Base-by-base conservation (phyloP, 495 filamentous ascomycete genomes). In the Penicillium lagena region DNA sequence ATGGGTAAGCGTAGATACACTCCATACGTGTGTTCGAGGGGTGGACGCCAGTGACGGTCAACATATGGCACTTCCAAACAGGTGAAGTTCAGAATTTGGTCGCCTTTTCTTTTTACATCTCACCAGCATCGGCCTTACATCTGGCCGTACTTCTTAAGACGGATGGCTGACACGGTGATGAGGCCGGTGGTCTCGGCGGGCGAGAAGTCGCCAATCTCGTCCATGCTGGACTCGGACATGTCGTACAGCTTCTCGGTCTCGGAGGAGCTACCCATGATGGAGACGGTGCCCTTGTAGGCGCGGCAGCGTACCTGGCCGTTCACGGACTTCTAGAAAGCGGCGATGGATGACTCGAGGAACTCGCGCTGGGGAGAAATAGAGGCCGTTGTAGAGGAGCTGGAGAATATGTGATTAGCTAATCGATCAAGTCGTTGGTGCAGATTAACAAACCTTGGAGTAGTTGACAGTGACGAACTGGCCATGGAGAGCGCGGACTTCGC, bases 71-170 rank as follows among this genome's bases (percentile, higher is more conserved):
- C 45, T 33, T 40, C 46, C 40, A 43, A 31, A 49, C 32, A 42
- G 37, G 33, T 35, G 29, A 40, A 29, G 41, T 14, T 35, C 35
- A 28, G 39, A 29, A 28, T 47, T 33, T 17, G 34, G 13, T 29
- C 35, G 29, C 7, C 15, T 12, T 33, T 27, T 4, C 35, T 54
- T 58, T 55, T 58, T 46, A 61, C 17, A 34, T 41, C 66, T 75
- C 70, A 45, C 83, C 84, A 41, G 78, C 72, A 56, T 76, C 78
- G 39, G 65, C 70, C 81, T 86, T 88, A n/a, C 56, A 71, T 70
- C 52, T 72, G 71, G 39, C 88, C 89, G 55, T 86, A 95, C 77
- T 95, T 95, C 82, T 93, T 89, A 42, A 95, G 75, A 44, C 90
- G 79, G 65, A 95, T 95, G 37, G 85, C 83, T 55, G 88, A 76